Percentiles rank a stretch among this genome's conserved stretches.
Conservation (phyloP, 495 filamentous ascomycete genomes). For the Tuber microsphaerosporum region DNA sequence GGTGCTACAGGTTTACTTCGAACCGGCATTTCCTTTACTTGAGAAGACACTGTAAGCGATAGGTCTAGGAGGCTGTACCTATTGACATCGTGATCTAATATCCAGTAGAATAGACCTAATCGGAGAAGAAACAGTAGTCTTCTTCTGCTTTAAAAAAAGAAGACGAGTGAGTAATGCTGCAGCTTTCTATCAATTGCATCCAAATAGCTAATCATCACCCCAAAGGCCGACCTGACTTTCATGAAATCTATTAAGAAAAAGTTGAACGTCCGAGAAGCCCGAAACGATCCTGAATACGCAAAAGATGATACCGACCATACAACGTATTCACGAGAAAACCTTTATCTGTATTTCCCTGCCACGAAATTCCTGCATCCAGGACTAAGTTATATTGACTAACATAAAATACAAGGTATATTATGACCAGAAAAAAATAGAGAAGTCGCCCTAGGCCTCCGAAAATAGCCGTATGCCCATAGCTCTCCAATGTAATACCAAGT, state of each 20-base stretch:
- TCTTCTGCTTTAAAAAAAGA: slow-evolving; percentile 92
- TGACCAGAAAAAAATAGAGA: slow-evolving; percentile 40
- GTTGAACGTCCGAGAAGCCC: slow-evolving; percentile 45
- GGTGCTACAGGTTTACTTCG: slow-evolving; percentile 60
- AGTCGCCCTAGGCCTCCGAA: slow-evolving; percentile 1
- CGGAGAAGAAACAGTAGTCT: slow-evolving; percentile 56
- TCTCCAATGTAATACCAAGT: slow-evolving; percentile 10
- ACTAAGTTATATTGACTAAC: slow-evolving; percentile 11
- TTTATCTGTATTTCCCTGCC: slow-evolving; percentile 45
- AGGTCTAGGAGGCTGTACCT: slow-evolving; percentile 44
- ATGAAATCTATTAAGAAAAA: slow-evolving; percentile 47
- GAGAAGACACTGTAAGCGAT: slow-evolving; percentile 66
- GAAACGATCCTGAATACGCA: slow-evolving; percentile 45
- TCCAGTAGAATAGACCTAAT: slow-evolving; percentile 42
- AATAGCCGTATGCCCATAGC: slow-evolving; percentile 8
- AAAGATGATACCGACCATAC: slow-evolving; percentile 45
- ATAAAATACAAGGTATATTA: slow-evolving; percentile 32
- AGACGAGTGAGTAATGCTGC: slow-evolving; percentile 49
- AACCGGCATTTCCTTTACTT: slow-evolving; percentile 84
- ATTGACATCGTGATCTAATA: background rate
- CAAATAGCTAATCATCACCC: slow-evolving; percentile 11
- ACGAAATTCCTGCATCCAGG: background rate
- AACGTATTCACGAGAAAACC: slow-evolving; percentile 45
- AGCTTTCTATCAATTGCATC: background rate
- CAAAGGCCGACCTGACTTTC: slow-evolving; percentile 48